A percentile compares a stretch with the other conserved stretches of the same genome.
Evolutionary conservation across 305 asterid genomes (phyloP).

Genomic region (Fraxinus dipetala): DNA sequence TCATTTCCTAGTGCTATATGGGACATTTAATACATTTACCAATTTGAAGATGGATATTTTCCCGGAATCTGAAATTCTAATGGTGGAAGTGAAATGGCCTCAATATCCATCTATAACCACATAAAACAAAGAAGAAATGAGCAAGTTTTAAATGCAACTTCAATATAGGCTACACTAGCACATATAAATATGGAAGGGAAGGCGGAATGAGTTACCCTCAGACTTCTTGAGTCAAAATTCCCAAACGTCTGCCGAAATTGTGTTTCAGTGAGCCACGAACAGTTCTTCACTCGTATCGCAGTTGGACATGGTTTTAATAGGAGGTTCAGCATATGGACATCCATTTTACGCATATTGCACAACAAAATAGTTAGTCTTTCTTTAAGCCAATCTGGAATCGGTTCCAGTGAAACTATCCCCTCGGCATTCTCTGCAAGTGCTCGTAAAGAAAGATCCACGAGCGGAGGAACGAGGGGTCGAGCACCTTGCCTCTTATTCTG

Average conservation of each 20-base stretch:
- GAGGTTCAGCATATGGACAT: conserved; percentile 39
- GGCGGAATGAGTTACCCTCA: conserved; percentile 45
- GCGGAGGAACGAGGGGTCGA: conserved; percentile 45
- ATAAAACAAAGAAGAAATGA: conserved; percentile 4
- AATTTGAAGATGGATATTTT: not conserved
- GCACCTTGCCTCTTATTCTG: conserved; percentile 28
- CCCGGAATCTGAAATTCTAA: not conserved
- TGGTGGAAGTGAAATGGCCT: not conserved
- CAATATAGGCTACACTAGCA: conserved; percentile 4
- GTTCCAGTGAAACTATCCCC: conserved; percentile 56
- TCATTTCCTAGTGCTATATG: not conserved
- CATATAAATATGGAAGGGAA: conserved; percentile 17
- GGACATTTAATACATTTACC: not conserved
- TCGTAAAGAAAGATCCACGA: conserved; percentile 59
- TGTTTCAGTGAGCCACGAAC: conserved; percentile 66
- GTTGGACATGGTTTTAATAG: conserved; percentile 61
- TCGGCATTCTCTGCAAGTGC: conserved; percentile 60
- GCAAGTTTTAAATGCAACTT: not conserved
- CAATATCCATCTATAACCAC: not conserved
- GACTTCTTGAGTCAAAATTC: conserved; percentile 36
- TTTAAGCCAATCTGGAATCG: conserved; percentile 59
- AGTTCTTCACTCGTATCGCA: conserved; percentile 60
- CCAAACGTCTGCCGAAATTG: conserved; percentile 43
- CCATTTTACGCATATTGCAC: conserved; percentile 62
- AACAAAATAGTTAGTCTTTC: conserved; percentile 45